Evolutionary conservation across 2,329 filamentous ascomycete species (phyloP), one percentile per base, ranked within the genome.

Genomic region (Alternaria rosae): DNA sequence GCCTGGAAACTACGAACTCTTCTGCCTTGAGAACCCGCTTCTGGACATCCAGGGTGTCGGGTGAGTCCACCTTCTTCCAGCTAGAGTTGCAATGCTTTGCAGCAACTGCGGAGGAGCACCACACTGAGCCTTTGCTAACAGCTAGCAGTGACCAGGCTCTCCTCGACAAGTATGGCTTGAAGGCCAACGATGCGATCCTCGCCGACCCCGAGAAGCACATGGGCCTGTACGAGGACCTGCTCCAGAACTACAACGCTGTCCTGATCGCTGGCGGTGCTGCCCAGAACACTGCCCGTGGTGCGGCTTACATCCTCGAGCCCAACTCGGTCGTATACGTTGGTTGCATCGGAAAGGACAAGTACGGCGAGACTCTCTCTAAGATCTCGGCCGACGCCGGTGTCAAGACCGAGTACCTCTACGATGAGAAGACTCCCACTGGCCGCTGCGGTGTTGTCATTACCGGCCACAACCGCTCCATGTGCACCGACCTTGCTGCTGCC

Each of bases 361-460:
- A 97, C 82, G 92, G 93, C 74, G 91, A 94, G 67, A 93, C 91
- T 74, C 90, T 99, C 64, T 88, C 89, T 75, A 90, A 95, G 71
- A 93, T 94, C 77, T 94, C 93, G 82, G 89, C 91, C 82, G 85
- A 93, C 77, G 94, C 91, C 70, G 95, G 95, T 74, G 89, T 98
- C 67, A 91, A 93, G 76, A 93, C 95, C 73, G 93, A 97, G 85
- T 99, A 99, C 87, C 92, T 92, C 70, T 89, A 97, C 77, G 94
- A 98, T 79, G 87, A 92, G 73, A 86, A 88, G 78, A 85, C 90
- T 73, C 90, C 92, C 69, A 99, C 95, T 35, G 95, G 95, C 74
- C 92, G 94, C 76, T 99, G 95, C 82, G 95, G 92, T 82, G 95
- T 95, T 70, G 88, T 99, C 81, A 97, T 99, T 82, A 99, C 94